Evolutionary conservation across 2,329 filamentous ascomycete species (phyloP).

Genomic region (Penicillium thymicola): DNA sequence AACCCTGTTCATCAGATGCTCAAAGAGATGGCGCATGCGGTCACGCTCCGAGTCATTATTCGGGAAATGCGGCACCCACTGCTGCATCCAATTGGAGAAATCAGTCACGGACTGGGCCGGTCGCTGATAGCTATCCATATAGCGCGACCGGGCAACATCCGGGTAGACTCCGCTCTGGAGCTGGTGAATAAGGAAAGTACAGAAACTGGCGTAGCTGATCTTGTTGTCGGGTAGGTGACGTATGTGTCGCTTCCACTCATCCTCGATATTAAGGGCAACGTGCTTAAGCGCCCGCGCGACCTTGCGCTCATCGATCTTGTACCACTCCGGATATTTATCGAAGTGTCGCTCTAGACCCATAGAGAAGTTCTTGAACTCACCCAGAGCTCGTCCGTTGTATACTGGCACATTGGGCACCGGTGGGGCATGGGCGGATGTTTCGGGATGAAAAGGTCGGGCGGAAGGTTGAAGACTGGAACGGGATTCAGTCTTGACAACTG

Average conservation of each 20-base stretch:
- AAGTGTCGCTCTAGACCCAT: conserved; percentile 9
- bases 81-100: conserved; percentile 10
- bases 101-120: conserved; percentile 4
- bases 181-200: conserved; percentile 12
- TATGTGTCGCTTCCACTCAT: conserved; percentile 3
- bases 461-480: not conserved
- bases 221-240: not conserved
- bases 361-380: conserved; percentile 9
- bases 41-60: conserved; percentile 6
- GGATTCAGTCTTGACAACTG: not conserved
- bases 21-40: conserved; percentile 13
- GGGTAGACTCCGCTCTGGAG: not conserved
- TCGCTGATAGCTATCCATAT: conserved; percentile 4
- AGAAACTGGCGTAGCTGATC: conserved; percentile 6
- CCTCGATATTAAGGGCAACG: conserved; percentile 4
- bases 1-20: conserved; percentile 3
- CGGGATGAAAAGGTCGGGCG: not conserved
- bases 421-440: not conserved
- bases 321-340: conserved; percentile 2
- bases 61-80: conserved; percentile 6
- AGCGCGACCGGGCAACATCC: not conserved
- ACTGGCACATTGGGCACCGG: conserved; percentile 2
- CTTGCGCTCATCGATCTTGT: conserved; percentile 1
- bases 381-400: conserved; percentile 4
- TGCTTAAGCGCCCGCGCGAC: conserved; percentile 6